Evolutionary conservation across 768 basidiomycete genomes (phyloP), one percentile per base, ranked within the genome.

Genomic region (Terana coerulea): DNA sequence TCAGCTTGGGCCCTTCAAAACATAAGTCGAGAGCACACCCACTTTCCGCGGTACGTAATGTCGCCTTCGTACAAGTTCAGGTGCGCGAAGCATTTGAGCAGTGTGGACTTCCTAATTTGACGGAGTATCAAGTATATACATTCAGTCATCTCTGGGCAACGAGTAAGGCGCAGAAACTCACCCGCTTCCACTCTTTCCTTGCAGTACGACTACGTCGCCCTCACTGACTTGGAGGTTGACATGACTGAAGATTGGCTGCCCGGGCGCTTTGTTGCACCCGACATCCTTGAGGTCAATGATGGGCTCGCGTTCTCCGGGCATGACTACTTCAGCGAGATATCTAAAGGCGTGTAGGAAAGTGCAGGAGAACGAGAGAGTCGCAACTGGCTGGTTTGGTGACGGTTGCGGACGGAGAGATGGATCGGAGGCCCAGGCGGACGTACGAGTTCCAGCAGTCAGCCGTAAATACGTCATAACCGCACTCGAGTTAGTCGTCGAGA

Each of bases 41-140:
- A 88, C 90, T 77, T 80, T 67, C 86, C 91, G 61, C 75, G 71
- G 61, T 84, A 84, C 12, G 78, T 56, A 25, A 90, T 73, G 39
- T 79, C 72, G 2, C 92, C 86, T 7, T 75, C 69, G 61, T 90
- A 88, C 5, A 88, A 65, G 51, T 81, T 81, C 29, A 95, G 72
- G 68, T 94, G 86, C 25, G 91, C 83, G 21, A 95, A 74, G 60
- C 88, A 92, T 67, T 93, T 95, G 39, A 95, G 66, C 46, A 95
- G 69, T 0, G 91, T 92, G 1, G 84, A 83, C 64, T 87, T 88
- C 45, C 74, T 74, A 39, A n/a, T n/a, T n/a, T n/a, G n/a, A n/a
- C 19, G 19, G 24, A n/a, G 30, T 25, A 37, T 7, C 19, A 28
- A 51, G 26, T 1, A 25, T 33, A n/a, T n/a, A 5, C 22, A 9